Evolutionary conservation across 768 basidiomycete genomes (phyloP), one percentile per base, ranked within the genome.

Genomic region (Lyophyllum decastes): DNA sequence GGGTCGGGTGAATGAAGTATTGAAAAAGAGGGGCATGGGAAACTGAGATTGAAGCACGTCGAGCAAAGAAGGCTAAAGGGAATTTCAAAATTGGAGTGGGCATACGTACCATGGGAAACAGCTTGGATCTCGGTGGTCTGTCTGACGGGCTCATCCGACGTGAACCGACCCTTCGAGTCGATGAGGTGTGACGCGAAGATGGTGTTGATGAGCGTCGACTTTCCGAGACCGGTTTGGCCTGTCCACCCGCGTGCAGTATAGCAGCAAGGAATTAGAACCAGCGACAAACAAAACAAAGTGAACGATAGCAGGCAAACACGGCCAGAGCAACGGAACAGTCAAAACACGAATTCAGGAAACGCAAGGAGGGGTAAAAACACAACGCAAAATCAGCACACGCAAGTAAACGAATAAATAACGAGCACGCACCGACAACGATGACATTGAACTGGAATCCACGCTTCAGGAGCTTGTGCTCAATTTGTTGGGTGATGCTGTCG

Each of bases 361-460:
- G 14, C 49, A 22, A 24, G 4, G 19, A 40, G 25, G 26, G 30
- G 21, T 12, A 38, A 19, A 8, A 9, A 40, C 16, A 43, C 11
- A 26, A 22, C 7, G 35, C 35, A 41, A 19, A 24, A 43, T 61
- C 56, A 62, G 40, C 27, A 52, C 54, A 33, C 24, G 24, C 19
- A 38, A 30, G 16, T 14, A 24, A 48, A 54, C 22, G 9, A 19
- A 49, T 22, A 41, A 21, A 43, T 26, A 40, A 35, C 46, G 46
- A 56, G 62, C 47, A 84, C 89, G 67, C 64, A 95, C 95, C 96
- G 66, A 90, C 96, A 60, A 94, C 90, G 70, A 98, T 98, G 59
- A 97, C 91, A 70, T 98, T 98, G 86, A 98, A 98, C 81, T 98
- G 94, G 83, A 98, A 98, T 59, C 96, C 96, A 62, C 96, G 88